These are phyloP conservation scores for Singerocomus inundabilis DNA, from an alignment of 1,284 basidiomycete species.

Conservation along the genomic window DNA sequence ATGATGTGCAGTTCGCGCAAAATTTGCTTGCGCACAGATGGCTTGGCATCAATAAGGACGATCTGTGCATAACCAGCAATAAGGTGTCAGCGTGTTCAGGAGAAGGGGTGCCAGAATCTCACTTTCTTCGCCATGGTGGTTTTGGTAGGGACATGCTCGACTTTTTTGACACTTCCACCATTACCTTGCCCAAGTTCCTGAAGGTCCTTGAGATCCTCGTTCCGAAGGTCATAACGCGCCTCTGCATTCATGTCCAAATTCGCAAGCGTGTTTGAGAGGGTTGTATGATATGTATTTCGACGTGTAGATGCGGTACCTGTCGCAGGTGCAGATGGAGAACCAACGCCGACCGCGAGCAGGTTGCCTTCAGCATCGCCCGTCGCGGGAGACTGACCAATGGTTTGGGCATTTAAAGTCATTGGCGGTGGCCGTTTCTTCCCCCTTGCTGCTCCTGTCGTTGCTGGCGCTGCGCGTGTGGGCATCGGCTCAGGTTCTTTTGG, in stretches of 20 bases:
- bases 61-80: conserved; percentile 54
- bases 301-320: conserved; percentile 42
- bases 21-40: conserved; percentile 96
- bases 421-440: conserved; percentile 64
- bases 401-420: conserved; percentile 51
- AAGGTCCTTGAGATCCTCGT: conserved; percentile 82
- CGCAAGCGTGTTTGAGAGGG: conserved; percentile 71
- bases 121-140: conserved; percentile 96
- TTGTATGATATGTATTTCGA: conserved; percentile 66
- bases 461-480: conserved; percentile 39
- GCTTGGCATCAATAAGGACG: conserved; percentile 97
- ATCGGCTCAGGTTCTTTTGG: conserved; percentile 39
- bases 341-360: conserved; percentile 38
- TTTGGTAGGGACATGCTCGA: conserved; percentile 87
- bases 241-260: conserved; percentile 74
- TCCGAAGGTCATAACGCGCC: conserved; percentile 72
- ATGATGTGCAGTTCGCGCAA: conserved; percentile 97
- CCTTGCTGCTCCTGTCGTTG: conserved; percentile 33
- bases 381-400: conserved; percentile 44
- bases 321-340: conserved; percentile 41
- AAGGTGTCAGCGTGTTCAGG: not conserved
- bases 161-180: conserved; percentile 95
- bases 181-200: conserved; percentile 95
- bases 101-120: conserved; percentile 25
- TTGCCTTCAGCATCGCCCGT: conserved; percentile 39